Conservation (phyloP, 306 rosid species). For the Castanopsis chinensis region DNA sequence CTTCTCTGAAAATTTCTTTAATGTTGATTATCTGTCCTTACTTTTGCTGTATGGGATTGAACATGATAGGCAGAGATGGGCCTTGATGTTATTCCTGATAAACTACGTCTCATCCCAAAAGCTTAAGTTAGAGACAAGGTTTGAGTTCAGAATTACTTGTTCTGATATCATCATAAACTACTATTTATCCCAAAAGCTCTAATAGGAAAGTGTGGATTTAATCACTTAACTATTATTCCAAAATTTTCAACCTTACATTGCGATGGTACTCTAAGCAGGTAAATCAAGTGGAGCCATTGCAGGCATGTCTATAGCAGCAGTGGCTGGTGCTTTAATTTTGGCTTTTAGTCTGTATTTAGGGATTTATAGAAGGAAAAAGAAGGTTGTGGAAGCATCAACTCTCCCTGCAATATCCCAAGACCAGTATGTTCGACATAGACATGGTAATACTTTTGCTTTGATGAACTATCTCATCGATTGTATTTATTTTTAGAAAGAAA, state of each 20-base stretch:
- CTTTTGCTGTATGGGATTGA: not conserved
- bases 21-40: slow-evolving; percentile 7
- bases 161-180: too few relatives aligned
- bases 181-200: too few relatives aligned
- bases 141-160: too few relatives aligned
- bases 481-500: not conserved
- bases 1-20: slow-evolving; percentile 20
- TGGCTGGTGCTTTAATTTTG: slow-evolving; percentile 36
- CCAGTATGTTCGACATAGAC: slow-evolving; percentile 32
- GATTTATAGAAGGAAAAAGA: slow-evolving; percentile 34
- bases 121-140: too few relatives aligned
- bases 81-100: slow-evolving; percentile 9
- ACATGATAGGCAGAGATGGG: slow-evolving; percentile 9
- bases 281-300: slow-evolving; percentile 47
- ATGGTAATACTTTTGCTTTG: slow-evolving; percentile 25
- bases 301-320: slow-evolving; percentile 49
- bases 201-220: too few relatives aligned
- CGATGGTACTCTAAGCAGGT: slow-evolving; percentile 43
- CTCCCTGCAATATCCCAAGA: slow-evolving; percentile 33
- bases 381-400: slow-evolving; percentile 37
- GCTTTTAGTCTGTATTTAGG: slow-evolving; percentile 34
- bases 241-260: slow-evolving; percentile 20
- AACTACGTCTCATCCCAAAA: too few relatives aligned
- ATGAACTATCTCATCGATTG: not conserved
- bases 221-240: too few relatives aligned